phyloP scores from a whole-genome alignment of 345 rosid species.

The Ailanthus altissimus region DNA sequence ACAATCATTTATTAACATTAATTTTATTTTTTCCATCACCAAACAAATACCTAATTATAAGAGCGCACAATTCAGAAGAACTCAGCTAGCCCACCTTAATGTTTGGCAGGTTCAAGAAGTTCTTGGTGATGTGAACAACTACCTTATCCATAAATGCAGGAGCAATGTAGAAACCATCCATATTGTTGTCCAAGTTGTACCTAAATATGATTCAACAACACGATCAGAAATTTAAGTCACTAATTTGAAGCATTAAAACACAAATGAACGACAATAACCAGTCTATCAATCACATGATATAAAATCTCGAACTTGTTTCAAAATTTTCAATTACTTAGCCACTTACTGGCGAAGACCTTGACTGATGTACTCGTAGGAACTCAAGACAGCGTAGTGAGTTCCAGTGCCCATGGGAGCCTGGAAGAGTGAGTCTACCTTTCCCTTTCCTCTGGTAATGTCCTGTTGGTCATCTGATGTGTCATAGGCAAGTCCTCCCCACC shows the following conservation, averaged over 20 bases:
- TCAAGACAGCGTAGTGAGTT: constrained; percentile 53
- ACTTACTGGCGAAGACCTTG: constrained; percentile 53
- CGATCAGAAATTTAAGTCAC: neutral
- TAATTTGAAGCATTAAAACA: neutral
- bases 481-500: constrained; percentile 44
- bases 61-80: neutral
- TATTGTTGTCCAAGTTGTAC: constrained; percentile 39
- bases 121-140: constrained; percentile 54
- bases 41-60: neutral
- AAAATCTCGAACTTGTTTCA: neutral
- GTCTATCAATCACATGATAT: neutral
- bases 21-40: neutral
- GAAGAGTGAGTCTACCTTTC: constrained; percentile 54
- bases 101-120: constrained; percentile 56
- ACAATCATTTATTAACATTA: neutral
- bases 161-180: constrained; percentile 60
- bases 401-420: constrained; percentile 55
- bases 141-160: constrained; percentile 63
- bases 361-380: constrained; percentile 49
- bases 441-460: constrained; percentile 59
- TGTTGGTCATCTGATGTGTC: constrained; percentile 54
- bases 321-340: neutral
- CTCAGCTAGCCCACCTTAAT: constrained; percentile 40
- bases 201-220: constrained; percentile 12
- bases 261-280: neutral